These are phyloP conservation scores for Acacia crassicarpa DNA, from an alignment of 306 rosid species.

Conservation along the genomic window DNA sequence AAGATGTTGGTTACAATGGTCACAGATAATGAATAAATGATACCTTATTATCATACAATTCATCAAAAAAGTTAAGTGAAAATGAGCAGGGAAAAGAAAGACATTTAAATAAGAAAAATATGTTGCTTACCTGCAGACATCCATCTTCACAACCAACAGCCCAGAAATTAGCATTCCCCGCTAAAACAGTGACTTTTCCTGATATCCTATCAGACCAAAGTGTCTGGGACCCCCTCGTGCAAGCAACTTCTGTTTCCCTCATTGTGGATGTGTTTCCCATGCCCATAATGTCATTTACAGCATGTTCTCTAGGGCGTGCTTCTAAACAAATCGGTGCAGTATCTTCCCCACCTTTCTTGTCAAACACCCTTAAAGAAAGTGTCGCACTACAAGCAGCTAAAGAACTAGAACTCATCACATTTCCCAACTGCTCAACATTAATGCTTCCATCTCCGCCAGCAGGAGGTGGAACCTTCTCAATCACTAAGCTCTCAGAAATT, in stretches of 20 bases:
- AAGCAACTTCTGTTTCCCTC: slow-evolving; percentile 86
- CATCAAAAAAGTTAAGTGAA: slow-evolving; percentile 11
- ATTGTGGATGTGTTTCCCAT: slow-evolving; percentile 66
- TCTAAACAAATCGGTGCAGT: slow-evolving; percentile 74
- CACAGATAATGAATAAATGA: background rate
- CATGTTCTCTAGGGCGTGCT: slow-evolving; percentile 80
- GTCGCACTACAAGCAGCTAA: slow-evolving; percentile 53
- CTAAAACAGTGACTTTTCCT: slow-evolving; percentile 92
- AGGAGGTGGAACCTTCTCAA: slow-evolving; percentile 76
- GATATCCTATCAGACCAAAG: slow-evolving; percentile 96
- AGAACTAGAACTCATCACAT: slow-evolving; percentile 52
- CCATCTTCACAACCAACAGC: slow-evolving; percentile 99
- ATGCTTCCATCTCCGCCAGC: slow-evolving; percentile 56
- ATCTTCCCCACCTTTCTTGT: slow-evolving; percentile 76
- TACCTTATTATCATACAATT: background rate
- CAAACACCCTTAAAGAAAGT: slow-evolving; percentile 80
- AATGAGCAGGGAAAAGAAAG: slow-evolving; percentile 4
- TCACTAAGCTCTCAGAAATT: slow-evolving; percentile 77
- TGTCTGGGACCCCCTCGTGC: slow-evolving; percentile 62
- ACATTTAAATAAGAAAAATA: slow-evolving; percentile 5
- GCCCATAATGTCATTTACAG: slow-evolving; percentile 74
- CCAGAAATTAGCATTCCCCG: slow-evolving; percentile 95
- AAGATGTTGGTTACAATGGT: background rate
- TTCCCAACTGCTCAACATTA: slow-evolving; percentile 68
- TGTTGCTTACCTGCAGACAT: slow-evolving; percentile 72